Evolutionary conservation across 805 yeast species (phyloP).

Genomic region (Metschnikowia lochheadii): DNA sequence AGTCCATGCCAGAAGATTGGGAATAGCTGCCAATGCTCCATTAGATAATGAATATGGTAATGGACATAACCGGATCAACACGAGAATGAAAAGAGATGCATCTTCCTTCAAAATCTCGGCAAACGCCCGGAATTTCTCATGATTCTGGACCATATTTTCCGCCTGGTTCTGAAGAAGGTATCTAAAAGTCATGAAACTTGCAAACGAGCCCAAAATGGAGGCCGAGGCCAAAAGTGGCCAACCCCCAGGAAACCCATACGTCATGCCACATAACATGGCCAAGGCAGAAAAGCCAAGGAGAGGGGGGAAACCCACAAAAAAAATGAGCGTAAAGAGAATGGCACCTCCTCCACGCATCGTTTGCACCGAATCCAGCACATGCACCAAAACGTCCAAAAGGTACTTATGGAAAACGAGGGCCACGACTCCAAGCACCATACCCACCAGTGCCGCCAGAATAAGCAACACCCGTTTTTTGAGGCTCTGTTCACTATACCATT

Average conservation of each 20-base stretch:
- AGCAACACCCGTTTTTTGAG: slow-evolving; percentile 11
- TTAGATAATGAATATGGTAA: slow-evolving; percentile 89
- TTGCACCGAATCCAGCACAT: slow-evolving; percentile 44
- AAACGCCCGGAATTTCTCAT: slow-evolving; percentile 68
- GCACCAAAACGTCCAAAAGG: slow-evolving; percentile 35
- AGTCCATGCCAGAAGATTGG: slow-evolving; percentile 58
- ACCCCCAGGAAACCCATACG: slow-evolving; percentile 75
- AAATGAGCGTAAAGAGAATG: slow-evolving; percentile 49
- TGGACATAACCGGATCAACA: slow-evolving; percentile 81
- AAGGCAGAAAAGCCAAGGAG: slow-evolving; percentile 74
- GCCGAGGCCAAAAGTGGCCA: slow-evolving; percentile 74
- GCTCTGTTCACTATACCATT: slow-evolving; percentile 21
- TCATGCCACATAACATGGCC: slow-evolving; percentile 68
- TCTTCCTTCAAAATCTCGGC: slow-evolving; percentile 69
- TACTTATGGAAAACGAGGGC: slow-evolving; percentile 33
- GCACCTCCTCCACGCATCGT: slow-evolving; percentile 38
- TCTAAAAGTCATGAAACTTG: slow-evolving; percentile 68
- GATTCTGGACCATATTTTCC: slow-evolving; percentile 51
- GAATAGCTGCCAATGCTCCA: slow-evolving; percentile 88
- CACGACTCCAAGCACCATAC: slow-evolving; percentile 14
- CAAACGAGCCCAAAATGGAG: slow-evolving; percentile 67
- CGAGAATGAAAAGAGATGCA: slow-evolving; percentile 57
- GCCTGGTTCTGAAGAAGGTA: slow-evolving; percentile 57
- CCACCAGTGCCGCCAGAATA: slow-evolving; percentile 17
- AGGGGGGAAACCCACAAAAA: slow-evolving; percentile 85